Evolutionary conservation across 208 protist genomes (phyloP).

Genomic region (Leishmania turanica): DNA sequence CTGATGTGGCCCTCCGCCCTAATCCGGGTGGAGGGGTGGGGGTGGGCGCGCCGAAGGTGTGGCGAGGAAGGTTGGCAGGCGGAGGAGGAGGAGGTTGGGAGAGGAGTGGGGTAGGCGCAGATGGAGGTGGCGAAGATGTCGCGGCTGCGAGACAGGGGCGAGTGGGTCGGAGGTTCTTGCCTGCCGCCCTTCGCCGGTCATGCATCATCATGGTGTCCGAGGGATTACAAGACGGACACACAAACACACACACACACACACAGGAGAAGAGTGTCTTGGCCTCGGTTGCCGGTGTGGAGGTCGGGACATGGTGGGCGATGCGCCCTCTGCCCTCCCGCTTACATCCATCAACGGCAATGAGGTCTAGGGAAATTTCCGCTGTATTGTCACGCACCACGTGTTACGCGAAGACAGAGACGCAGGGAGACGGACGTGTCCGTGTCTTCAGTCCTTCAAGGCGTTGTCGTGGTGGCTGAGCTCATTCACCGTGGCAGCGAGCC

Average conservation of each 20-base stretch:
- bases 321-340: neutral
- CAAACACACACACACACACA: no score
- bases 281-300: neutral
- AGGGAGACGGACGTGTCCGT: neutral
- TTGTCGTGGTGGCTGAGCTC: constrained; percentile 46
- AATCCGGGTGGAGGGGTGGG: neutral
- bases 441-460: constrained; percentile 44
- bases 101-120: neutral
- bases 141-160: neutral
- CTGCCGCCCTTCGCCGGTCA: neutral
- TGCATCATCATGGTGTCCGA: neutral
- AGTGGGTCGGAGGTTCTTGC: neutral
- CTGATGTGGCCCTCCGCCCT: neutral
- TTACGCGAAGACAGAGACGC: neutral
- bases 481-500: constrained; percentile 30
- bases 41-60: neutral
- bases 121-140: neutral
- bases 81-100: neutral
- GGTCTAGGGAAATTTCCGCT: neutral
- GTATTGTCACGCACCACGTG: neutral
- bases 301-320: neutral
- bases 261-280: neutral
- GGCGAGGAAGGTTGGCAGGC: neutral
- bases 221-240: neutral
- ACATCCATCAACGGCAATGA: neutral